phyloP scores from a whole-genome alignment of 2,329 filamentous ascomycete genomes.

The Diaporthe aspalathi region DNA sequence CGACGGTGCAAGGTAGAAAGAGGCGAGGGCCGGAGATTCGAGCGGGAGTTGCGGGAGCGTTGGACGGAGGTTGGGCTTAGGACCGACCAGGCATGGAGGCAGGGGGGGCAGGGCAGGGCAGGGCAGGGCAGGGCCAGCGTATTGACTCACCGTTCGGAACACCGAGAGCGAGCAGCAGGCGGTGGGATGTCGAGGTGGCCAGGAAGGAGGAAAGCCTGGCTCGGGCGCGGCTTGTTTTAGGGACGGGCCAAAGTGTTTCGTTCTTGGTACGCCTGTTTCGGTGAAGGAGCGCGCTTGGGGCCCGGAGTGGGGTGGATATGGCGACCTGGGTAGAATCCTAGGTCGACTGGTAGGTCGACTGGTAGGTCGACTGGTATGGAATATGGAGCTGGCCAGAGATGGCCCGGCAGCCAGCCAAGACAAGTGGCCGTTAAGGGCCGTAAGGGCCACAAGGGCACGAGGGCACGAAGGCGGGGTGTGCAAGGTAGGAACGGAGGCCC shows the following conservation, averaged over 20 bases:
- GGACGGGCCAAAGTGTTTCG: conserved; percentile 28
- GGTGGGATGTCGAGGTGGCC: not conserved
- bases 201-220: conserved; percentile 18
- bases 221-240: conserved; percentile 24
- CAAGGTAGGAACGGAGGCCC: not conserved
- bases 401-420: conserved; percentile 14
- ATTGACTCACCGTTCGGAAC: conserved; percentile 24
- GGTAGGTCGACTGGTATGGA: no score
- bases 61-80: conserved; percentile 8
- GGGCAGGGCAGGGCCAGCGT: not conserved
- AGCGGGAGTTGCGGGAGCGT: conserved; percentile 20
- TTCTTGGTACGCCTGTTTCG: conserved; percentile 19
- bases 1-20: conserved; percentile 30
- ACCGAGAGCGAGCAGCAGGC: conserved; percentile 22
- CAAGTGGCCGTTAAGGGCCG: no score
- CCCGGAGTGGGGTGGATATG: conserved; percentile 1
- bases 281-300: conserved; percentile 14
- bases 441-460: not conserved
- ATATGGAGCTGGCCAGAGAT: no score
- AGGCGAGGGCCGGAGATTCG: conserved; percentile 30
- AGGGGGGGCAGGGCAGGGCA: not conserved
- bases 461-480: not conserved
- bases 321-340: no score
- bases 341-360: no score
- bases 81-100: not conserved